These are phyloP conservation scores for Silybum marianum DNA, from an alignment of 129 eudicot genomes.

Conservation along the genomic window DNA sequence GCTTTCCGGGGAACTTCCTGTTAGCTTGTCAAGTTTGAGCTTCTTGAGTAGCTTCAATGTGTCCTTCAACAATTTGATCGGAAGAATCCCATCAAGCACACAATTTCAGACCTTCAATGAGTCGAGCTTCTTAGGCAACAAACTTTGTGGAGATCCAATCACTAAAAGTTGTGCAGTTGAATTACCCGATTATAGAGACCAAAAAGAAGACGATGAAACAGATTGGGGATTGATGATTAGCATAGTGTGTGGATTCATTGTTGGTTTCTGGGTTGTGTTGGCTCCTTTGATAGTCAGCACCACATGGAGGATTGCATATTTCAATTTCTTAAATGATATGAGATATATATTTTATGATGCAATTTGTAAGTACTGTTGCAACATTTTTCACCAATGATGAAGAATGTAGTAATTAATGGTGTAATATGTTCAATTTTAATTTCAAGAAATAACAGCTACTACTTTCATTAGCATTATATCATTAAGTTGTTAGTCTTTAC, in stretches of 20 bases:
- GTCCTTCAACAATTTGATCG: conserved; percentile 37
- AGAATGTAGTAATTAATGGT: not conserved
- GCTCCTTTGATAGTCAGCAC: not conserved
- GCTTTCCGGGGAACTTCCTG: conserved; percentile 37
- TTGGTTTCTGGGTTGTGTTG: conserved; percentile 10
- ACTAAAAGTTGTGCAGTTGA: conserved; percentile 1
- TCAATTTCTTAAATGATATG: too few species aligned
- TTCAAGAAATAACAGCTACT: too few species aligned
- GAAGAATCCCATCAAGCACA: conserved; percentile 36
- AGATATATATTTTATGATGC: not conserved
- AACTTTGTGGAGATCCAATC: conserved; percentile 38
- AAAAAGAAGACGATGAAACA: not conserved
- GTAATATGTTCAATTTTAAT: too few species aligned
- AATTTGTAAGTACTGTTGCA: not conserved
- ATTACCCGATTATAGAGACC: not conserved
- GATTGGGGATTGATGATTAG: conserved; percentile 20
- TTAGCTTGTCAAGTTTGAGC: conserved; percentile 20
- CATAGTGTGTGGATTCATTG: not conserved
- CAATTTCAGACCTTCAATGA: conserved; percentile 38
- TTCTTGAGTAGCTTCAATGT: conserved; percentile 31
- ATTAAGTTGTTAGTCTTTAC: too few species aligned
- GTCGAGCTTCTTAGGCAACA: conserved; percentile 33
- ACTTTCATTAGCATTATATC: too few species aligned
- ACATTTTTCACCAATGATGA: not conserved
- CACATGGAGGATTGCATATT: not conserved